Conservation (phyloP, 352 stramenopile species). For the Phytophthora pisi region DNA sequence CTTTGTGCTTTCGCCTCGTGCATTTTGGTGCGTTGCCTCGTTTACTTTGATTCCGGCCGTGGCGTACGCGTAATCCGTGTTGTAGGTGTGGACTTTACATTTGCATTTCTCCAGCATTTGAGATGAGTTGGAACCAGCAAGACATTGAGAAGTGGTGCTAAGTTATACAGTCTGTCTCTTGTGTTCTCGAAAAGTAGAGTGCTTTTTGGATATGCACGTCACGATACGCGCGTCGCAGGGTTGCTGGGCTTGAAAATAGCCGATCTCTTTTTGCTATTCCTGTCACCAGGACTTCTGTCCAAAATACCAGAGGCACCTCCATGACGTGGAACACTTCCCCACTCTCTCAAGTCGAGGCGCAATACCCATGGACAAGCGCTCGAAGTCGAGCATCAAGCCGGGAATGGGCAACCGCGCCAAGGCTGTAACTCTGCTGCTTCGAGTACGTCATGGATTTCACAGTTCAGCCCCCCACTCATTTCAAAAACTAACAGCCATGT, state of each 20-base stretch:
- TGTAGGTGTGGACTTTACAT: no score
- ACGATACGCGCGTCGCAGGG: background rate
- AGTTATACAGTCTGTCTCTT: no score
- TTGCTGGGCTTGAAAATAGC: constrained; percentile 13
- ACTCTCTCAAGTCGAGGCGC: constrained; percentile 4
- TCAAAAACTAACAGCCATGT: background rate
- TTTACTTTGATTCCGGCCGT: no score
- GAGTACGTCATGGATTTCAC: constrained; percentile 11
- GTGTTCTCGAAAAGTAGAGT: no score
- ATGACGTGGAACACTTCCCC: constrained; percentile 1
- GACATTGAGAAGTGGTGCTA: no score
- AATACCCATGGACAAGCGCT: constrained; percentile 30
- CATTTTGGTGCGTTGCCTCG: background rate
- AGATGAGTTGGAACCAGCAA: no score
- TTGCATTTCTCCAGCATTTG: no score
- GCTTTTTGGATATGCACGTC: background rate
- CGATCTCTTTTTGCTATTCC: constrained; percentile 10
- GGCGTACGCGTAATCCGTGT: no score
- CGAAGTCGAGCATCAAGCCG: constrained; percentile 15
- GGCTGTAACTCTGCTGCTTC: constrained; percentile 29
- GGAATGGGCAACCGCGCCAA: constrained; percentile 25
- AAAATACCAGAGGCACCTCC: constrained; percentile 9
- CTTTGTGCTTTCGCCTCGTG: constrained; percentile 2
- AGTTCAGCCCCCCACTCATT: background rate
- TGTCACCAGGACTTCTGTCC: constrained; percentile 2